phyloP scores from a whole-genome alignment of 441 rosid species.

The Euphorbia schlechtendalii region DNA sequence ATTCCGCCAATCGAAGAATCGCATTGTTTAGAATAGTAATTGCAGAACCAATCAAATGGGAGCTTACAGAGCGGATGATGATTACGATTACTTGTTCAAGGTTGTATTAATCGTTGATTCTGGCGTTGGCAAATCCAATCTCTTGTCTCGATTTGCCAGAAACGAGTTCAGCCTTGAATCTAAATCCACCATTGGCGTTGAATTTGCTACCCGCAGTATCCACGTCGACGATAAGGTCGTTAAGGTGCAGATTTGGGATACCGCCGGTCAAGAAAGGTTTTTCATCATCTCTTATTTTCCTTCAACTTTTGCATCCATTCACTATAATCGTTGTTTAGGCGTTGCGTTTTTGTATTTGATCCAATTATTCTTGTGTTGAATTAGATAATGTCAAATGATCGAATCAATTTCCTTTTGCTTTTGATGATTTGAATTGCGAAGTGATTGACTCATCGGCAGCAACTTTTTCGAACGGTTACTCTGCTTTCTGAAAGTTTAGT shows the following conservation, averaged over 20 bases:
- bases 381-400: too few relatives aligned
- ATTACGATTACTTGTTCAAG: constrained; percentile 82
- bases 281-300: not conserved
- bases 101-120: constrained; percentile 78
- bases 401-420: not conserved
- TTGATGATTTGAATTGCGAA: not conserved
- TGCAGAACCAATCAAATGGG: constrained; percentile 32
- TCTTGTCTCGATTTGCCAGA: constrained; percentile 61
- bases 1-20: not conserved
- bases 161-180: constrained; percentile 82
- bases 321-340: too few relatives aligned
- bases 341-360: constrained; percentile 8
- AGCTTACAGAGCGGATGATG: constrained; percentile 70
- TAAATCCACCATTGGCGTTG: constrained; percentile 82
- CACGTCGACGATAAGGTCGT: constrained; percentile 66
- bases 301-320: not conserved
- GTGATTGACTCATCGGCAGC: too few relatives aligned
- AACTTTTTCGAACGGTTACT: too few relatives aligned
- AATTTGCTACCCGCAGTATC: constrained; percentile 82
- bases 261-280: constrained; percentile 94
- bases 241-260: constrained; percentile 95
- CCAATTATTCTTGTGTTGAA: not conserved
- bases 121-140: constrained; percentile 78
- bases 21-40: not conserved
- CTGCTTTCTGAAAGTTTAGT: too few relatives aligned